phyloP scores from a whole-genome alignment of 2,329 filamentous ascomycete genomes.

The Paecilomyces variotii region DNA sequence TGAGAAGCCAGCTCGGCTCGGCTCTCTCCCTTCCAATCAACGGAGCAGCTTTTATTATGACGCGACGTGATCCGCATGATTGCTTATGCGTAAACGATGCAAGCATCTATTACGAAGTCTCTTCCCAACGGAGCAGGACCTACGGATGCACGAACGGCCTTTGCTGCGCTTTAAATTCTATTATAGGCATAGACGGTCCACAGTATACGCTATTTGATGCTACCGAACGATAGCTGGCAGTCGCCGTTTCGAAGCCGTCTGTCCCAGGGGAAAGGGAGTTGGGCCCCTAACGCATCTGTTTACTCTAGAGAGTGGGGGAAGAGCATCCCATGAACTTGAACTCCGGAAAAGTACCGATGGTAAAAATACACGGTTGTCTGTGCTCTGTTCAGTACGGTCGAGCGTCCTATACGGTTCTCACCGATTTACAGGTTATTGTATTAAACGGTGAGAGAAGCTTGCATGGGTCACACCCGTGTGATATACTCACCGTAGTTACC shows the following conservation, averaged over 20 bases:
- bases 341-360: neutral
- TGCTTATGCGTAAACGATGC: neutral
- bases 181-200: neutral
- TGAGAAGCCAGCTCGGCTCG: neutral
- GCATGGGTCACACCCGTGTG: neutral
- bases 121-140: neutral
- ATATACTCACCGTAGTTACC: neutral
- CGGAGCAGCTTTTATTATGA: neutral
- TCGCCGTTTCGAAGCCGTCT: neutral
- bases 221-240: neutral
- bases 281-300: neutral
- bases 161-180: neutral
- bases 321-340: neutral
- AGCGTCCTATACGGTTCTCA: neutral
- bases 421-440: neutral
- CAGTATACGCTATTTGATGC: neutral
- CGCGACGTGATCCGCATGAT: neutral
- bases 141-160: neutral
- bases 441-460: neutral
- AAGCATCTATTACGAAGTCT: neutral
- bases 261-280: neutral
- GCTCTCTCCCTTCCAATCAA: neutral
- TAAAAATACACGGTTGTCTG: neutral
- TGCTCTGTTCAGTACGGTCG: neutral
- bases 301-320: neutral